Evolutionary conservation across 2,329 filamentous ascomycete genomes (phyloP), one percentile per base, ranked within the genome.

Genomic region (Erysiphe neolycopersici): DNA sequence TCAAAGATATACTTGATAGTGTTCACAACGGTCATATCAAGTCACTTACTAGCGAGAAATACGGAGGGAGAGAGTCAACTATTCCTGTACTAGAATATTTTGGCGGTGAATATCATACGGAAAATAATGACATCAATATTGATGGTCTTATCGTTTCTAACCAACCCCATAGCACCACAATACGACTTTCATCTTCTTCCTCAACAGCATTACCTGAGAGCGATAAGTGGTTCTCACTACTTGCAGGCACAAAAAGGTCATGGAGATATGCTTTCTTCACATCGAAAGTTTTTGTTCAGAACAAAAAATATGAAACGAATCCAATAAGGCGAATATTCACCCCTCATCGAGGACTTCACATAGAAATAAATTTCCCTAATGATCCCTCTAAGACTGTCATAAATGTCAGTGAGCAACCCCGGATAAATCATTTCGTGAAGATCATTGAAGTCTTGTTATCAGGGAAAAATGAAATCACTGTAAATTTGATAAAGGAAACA

Each of bases 221-320:
- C 11, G 81, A 93, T 45, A 71, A 76, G 16, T 98, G 89, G 89
- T 64, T 94, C 52, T 70, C 83, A 44, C 73, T 95, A 14, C 69
- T 98, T 43, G 89, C 87, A 36, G 89, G 89, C 16, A 71, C 74
- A 41, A 75, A 69, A 47, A 81, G 85, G 56, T 94, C 81, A 42
- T 98, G 89, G 89, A 75, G 87, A 46, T 83, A 94, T 57, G 89
- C 89, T 26, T 73, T 98, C 47, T 87, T 98, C 61, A 82, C 83
- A 47, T 79, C 85, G 0, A 87, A 98, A 51, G 79, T 94, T 26
- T 77, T 94, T 50, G 81, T 94, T 4, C 89, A 98, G 61, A 89
- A 85, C 14, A 79, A 93, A 60, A 84, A 91, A 57, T 95, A 93
- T 65, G 83, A 95, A 64, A 92, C 83, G 46, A 98, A 98, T 62